phyloP scores from a whole-genome alignment of 2,329 filamentous ascomycete genomes.

The Aspergillus fischeri region DNA sequence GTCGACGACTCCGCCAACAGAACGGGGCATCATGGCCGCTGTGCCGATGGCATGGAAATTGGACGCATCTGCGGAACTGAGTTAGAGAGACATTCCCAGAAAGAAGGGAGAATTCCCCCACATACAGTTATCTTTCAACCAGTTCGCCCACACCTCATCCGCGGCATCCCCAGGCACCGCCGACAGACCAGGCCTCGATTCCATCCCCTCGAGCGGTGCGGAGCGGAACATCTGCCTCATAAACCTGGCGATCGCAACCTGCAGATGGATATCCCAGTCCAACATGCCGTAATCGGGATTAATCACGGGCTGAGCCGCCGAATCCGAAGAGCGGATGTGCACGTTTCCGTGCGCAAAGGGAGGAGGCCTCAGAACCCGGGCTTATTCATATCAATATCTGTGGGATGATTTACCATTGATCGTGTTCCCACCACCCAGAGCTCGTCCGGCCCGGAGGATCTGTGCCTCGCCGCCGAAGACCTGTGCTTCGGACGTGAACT shows the following conservation, averaged over 20 bases:
- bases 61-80: conserved; percentile 15
- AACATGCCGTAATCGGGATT: conserved; percentile 31
- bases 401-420: conserved; percentile 36
- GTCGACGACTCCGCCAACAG: conserved; percentile 32
- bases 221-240: conserved; percentile 18
- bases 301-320: conserved; percentile 18
- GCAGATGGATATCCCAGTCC: conserved; percentile 22
- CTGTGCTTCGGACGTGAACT: conserved; percentile 39
- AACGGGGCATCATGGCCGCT: conserved; percentile 29
- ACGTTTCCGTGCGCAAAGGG: conserved; percentile 29
- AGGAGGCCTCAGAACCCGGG: conserved; percentile 24
- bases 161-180: conserved; percentile 18
- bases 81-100: background rate
- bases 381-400: too few species aligned
- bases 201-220: conserved; percentile 14
- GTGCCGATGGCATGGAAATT: conserved; percentile 30
- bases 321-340: conserved; percentile 25
- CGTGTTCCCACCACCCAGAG: conserved; percentile 41
- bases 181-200: conserved; percentile 18
- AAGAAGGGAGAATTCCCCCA: background rate
- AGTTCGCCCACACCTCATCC: conserved; percentile 20
- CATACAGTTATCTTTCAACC: conserved; percentile 23
- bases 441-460: conserved; percentile 40
- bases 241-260: conserved; percentile 20
- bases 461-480: conserved; percentile 35